Evolutionary conservation across 2,329 filamentous ascomycete genomes (phyloP), one percentile per base, ranked within the genome.

Genomic region (Trichophyton benhamiae): DNA sequence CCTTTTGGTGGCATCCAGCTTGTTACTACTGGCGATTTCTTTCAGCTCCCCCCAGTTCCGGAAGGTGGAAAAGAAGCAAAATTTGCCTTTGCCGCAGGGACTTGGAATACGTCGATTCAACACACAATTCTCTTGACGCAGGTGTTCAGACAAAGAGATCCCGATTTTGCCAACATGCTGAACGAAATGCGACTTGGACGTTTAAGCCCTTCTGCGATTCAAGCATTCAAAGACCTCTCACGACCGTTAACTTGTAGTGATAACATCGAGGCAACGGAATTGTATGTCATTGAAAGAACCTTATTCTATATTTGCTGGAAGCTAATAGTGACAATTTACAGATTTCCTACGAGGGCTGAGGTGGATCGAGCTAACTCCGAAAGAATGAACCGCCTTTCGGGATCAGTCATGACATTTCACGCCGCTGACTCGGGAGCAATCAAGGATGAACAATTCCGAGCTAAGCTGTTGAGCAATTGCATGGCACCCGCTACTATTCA

Each of bases 1-100:
- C 88, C 94, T 0, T 99, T 96, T 79, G 95, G 94, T 60, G 94
- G 94, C 3, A 97, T 99, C 53, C 94, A 99, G 67, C 81, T 99
- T 33, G 83, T 99, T 61, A 89, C 99, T 63, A 99, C 94, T 0
- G 94, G 94, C 2, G 94, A 99, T 70, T 99, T 99, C 75, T 99
- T 99, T 74, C 94, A 99, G 72, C 77, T 99, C 2, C 94, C 94
- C 0, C 94, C 94, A 0, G 94, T 99, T 0, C 91, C 92, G 1
- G 91, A 96, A 13, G 78, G 78, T 46, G 84, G 83, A 48, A 83
- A 85, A 59, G 81, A 86, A 27, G 84, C 87, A 55, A 96, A 91
- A 70, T 99, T 99, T 72, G 87, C 91, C 0, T 99, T 99, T 71
- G 89, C 96, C 68, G 91, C 91, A 6, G 83, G 83, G 2, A 95